phyloP scores from a whole-genome alignment of 1,284 basidiomycete genomes.

The Golubevia sp. region DNA sequence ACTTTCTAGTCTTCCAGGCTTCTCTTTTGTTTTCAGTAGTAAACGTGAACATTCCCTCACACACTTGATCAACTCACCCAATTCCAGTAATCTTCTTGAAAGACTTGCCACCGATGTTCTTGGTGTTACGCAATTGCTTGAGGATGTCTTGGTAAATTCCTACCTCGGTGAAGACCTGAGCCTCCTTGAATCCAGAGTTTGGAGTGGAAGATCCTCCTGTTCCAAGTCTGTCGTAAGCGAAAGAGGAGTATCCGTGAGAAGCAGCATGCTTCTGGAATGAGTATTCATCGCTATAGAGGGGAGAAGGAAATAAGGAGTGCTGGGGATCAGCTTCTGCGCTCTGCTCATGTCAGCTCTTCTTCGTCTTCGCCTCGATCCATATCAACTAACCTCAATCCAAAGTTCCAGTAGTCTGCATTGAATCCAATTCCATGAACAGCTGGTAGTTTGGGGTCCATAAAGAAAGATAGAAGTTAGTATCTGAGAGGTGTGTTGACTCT shows the following conservation, averaged over 20 bases:
- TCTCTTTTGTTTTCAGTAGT: no score
- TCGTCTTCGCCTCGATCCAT: no score
- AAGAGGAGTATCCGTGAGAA: slow-evolving; percentile 24
- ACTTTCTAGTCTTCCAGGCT: no score
- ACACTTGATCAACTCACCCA: no score
- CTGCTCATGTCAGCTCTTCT: no score
- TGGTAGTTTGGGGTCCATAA: no score
- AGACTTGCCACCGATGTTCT: slow-evolving; percentile 17
- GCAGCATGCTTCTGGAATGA: slow-evolving; percentile 30
- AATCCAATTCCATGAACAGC: slow-evolving; percentile 39
- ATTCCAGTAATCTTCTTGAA: slow-evolving; percentile 24
- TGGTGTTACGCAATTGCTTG: slow-evolving; percentile 13
- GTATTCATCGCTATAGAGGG: slow-evolving; percentile 11
- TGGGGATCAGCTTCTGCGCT: background rate
- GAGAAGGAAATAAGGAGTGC: no score
- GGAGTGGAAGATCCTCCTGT: slow-evolving; percentile 22
- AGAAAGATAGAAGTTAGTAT: no score
- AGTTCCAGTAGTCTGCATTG: slow-evolving; percentile 34
- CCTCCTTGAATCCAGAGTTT: slow-evolving; percentile 17
- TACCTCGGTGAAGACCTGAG: slow-evolving; percentile 29
- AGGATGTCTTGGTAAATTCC: slow-evolving; percentile 23
- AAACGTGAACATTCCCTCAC: no score
- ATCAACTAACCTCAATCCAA: background rate
- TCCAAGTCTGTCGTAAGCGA: slow-evolving; percentile 29
- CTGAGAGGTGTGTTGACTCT: no score